Evolutionary conservation across 2,329 filamentous ascomycete species (phyloP), one percentile per base, ranked within the genome.

Genomic region (Cercospora citrullina): DNA sequence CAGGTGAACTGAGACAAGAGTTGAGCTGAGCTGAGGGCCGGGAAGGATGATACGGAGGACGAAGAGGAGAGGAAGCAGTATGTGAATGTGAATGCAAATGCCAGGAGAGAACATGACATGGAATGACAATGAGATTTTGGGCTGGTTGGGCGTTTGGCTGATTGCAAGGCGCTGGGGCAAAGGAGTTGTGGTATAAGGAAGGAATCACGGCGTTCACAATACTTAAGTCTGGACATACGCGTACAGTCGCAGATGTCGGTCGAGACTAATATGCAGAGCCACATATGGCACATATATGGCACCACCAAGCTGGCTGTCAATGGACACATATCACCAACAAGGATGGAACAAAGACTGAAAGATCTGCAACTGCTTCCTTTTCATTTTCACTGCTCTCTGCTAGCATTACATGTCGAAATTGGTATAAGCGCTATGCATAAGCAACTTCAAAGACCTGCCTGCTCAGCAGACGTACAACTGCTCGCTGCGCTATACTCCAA

Each of bases 1-100:
- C 90, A 89, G 73, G 93, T 97, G 64, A 84, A 79, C 59, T 84
- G 75, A 80, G 21, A 1, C 2, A 30, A n/a, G 59, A 51, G 45
- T 21, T 51, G 45, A 51, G 18, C 36, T 39, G 45, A 51, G 18
- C 36, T 39, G 36, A 39, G 36, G 36, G 21, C 45, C 1, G 45
- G 45, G 21, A 39, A 14, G 21, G 10, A 51, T 21, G n/a, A 26
- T 21, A 10, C 2, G 45, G 45, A 48, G 23, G 45, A 26, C 5
- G 26, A 26, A 5, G 5, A 23, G 16, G 6, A 39, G 36, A n/a
- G 2, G 36, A 2, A n/a, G 16, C 36, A n/a, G 36, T 8, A 39
- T 39, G 36, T 39, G 36, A 16, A 39, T 8, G 3, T 39, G 8
- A n/a, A 16, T 39, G 14, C 36, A 39, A n/a, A 39, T 39, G 36